phyloP scores from a whole-genome alignment of 2,329 filamentous ascomycete species.

The Phyllosticta paracitricarpa region DNA sequence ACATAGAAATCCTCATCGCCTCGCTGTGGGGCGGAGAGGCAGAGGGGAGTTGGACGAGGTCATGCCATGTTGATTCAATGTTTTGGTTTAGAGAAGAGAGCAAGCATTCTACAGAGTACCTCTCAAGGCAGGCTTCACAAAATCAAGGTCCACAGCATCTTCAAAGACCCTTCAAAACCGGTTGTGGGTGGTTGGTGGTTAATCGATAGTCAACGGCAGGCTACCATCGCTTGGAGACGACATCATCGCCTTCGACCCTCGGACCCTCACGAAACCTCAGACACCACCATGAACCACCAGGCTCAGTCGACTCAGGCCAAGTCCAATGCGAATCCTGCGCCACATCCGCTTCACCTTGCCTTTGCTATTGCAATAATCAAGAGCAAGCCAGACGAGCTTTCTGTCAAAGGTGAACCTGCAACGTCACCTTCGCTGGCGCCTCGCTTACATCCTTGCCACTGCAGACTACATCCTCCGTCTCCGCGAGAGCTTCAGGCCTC shows the following conservation, averaged over 20 bases:
- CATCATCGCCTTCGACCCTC: neutral
- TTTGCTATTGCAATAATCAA: slow-evolving; percentile 28
- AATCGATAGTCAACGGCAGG: neutral
- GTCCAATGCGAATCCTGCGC: neutral
- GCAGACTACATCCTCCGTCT: slow-evolving; percentile 26
- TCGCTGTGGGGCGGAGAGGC: too few relatives aligned
- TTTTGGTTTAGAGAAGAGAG: too few relatives aligned
- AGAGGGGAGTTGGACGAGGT: too few relatives aligned
- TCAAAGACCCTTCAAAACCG: too few relatives aligned
- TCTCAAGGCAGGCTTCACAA: too few relatives aligned
- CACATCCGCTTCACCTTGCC: slow-evolving; percentile 18
- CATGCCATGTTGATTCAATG: too few relatives aligned
- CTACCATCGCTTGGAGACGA: neutral
- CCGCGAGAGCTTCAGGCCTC: slow-evolving; percentile 23
- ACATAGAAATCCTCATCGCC: too few relatives aligned
- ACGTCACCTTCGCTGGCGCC: neutral
- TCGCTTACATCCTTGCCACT: neutral
- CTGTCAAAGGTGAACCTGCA: slow-evolving; percentile 21
- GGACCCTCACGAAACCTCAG: neutral
- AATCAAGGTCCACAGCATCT: too few relatives aligned
- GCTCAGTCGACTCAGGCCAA: neutral
- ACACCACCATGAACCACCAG: neutral
- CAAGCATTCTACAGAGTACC: too few relatives aligned
- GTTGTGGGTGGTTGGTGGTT: too few relatives aligned
- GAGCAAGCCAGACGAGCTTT: slow-evolving; percentile 26